phyloP scores from a whole-genome alignment of 768 basidiomycete species.

The Tricholomella constricta region DNA sequence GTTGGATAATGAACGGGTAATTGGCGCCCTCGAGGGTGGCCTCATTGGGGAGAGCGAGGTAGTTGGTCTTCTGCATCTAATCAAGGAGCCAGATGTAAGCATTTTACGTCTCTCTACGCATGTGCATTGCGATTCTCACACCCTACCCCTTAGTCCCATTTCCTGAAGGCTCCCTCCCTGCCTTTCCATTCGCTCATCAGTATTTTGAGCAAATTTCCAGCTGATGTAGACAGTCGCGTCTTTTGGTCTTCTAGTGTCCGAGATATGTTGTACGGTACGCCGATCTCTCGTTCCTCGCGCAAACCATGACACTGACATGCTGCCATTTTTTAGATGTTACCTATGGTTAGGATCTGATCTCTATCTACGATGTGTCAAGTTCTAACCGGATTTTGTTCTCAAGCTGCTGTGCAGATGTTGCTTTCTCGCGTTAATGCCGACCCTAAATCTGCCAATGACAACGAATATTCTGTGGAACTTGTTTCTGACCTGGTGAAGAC shows the following conservation, averaged over 20 bases:
- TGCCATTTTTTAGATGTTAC: slow-evolving; percentile 36
- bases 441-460: slow-evolving; percentile 34
- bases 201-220: slow-evolving; percentile 76
- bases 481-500: slow-evolving; percentile 46
- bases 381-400: slow-evolving; percentile 8
- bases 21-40: slow-evolving; percentile 62
- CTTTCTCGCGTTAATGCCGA: slow-evolving; percentile 43
- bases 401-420: slow-evolving; percentile 62
- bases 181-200: slow-evolving; percentile 81
- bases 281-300: not conserved
- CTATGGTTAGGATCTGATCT: slow-evolving; percentile 26
- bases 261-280: slow-evolving; percentile 69
- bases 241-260: slow-evolving; percentile 68
- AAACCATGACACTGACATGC: slow-evolving; percentile 2
- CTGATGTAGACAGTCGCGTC: slow-evolving; percentile 71
- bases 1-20: slow-evolving; percentile 56
- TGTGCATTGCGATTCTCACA: slow-evolving; percentile 12
- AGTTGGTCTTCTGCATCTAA: slow-evolving; percentile 63
- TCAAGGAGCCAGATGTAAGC: slow-evolving; percentile 76
- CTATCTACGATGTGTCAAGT: not conserved
- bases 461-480: slow-evolving; percentile 39
- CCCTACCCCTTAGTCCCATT: slow-evolving; percentile 61
- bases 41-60: slow-evolving; percentile 70
- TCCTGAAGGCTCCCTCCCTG: slow-evolving; percentile 81
- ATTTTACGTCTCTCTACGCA: not conserved